phyloP scores from a whole-genome alignment of 2,329 filamentous ascomycete genomes.

The Didymella arachidicola region DNA sequence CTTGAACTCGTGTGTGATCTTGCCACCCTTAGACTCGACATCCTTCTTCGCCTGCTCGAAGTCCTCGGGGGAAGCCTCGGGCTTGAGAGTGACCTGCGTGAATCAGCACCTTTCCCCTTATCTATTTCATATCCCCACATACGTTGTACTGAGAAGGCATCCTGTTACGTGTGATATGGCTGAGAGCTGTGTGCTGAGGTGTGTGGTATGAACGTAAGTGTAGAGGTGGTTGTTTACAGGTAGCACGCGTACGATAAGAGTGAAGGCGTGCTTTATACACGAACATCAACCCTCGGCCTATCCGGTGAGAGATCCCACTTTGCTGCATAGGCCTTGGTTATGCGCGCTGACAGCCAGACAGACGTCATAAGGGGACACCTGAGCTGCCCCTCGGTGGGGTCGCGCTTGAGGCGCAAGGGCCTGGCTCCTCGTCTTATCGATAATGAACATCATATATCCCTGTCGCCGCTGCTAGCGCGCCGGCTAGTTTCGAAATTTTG shows the following conservation, averaged over 20 bases:
- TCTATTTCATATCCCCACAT: slow-evolving; percentile 10
- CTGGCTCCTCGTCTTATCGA: slow-evolving; percentile 34
- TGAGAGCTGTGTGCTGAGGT: not conserved
- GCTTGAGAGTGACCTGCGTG: slow-evolving; percentile 78
- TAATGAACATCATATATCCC: slow-evolving; percentile 37
- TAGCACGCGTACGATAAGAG: slow-evolving; percentile 22
- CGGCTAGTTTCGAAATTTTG: slow-evolving; percentile 46
- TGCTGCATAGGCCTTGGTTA: slow-evolving; percentile 38
- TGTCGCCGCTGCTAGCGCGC: slow-evolving; percentile 34
- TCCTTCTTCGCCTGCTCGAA: slow-evolving; percentile 81
- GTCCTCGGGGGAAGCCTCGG: slow-evolving; percentile 70
- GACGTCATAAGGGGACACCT: slow-evolving; percentile 19
- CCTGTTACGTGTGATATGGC: slow-evolving; percentile 17
- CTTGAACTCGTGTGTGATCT: slow-evolving; percentile 82
- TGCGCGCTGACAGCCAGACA: slow-evolving; percentile 22
- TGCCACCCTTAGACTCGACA: slow-evolving; percentile 77
- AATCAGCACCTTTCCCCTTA: slow-evolving; percentile 6
- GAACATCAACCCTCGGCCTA: slow-evolving; percentile 10
- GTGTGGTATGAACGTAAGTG: not conserved
- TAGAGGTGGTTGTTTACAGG: slow-evolving; percentile 12
- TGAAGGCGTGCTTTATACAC: slow-evolving; percentile 39
- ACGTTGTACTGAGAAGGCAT: slow-evolving; percentile 51
- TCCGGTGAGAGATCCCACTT: slow-evolving; percentile 16
- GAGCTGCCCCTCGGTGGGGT: slow-evolving; percentile 21
- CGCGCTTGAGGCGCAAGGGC: not conserved